phyloP scores from a whole-genome alignment of 2,329 filamentous ascomycete species.

The Fulvia fulva region DNA sequence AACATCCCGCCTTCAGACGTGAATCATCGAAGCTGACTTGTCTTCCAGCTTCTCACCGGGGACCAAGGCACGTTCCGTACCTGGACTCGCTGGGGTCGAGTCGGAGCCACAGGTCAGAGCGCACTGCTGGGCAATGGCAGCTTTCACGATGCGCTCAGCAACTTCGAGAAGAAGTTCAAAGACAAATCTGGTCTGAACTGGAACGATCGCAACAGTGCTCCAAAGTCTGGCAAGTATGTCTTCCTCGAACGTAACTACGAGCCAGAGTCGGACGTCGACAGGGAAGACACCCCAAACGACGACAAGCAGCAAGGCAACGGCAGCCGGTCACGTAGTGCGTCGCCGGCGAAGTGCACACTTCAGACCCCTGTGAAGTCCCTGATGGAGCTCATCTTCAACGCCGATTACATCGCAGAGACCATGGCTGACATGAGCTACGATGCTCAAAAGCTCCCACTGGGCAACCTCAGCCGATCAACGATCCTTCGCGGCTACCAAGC shows the following conservation, averaged over 20 bases:
- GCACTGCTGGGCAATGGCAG: slow-evolving; percentile 39
- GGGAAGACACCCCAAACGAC: slow-evolving; percentile 29
- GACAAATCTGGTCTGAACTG: slow-evolving; percentile 53
- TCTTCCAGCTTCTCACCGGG: slow-evolving; percentile 63
- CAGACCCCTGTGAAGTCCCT: slow-evolving; percentile 60
- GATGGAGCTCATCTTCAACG: slow-evolving; percentile 81
- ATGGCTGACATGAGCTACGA: slow-evolving; percentile 66
- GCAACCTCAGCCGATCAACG: slow-evolving; percentile 76
- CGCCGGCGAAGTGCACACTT: slow-evolving; percentile 53
- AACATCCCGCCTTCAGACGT: not conserved
- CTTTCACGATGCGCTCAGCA: slow-evolving; percentile 38
- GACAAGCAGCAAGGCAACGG: not conserved
- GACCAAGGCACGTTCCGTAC: slow-evolving; percentile 59
- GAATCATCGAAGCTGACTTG: slow-evolving; percentile 44
- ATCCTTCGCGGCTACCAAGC: slow-evolving; percentile 71
- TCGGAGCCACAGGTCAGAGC: slow-evolving; percentile 53
- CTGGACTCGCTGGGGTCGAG: slow-evolving; percentile 80
- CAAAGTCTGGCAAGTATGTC: slow-evolving; percentile 62
- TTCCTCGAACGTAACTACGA: slow-evolving; percentile 78
- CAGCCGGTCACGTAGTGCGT: slow-evolving; percentile 11
- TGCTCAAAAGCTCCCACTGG: slow-evolving; percentile 71
- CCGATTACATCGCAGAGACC: slow-evolving; percentile 58
- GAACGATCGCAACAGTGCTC: slow-evolving; percentile 49
- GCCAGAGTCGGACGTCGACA: slow-evolving; percentile 60
- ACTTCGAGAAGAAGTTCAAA: slow-evolving; percentile 56